phyloP scores from a whole-genome alignment of 441 rosid species.

The Syzygium malaccense region DNA sequence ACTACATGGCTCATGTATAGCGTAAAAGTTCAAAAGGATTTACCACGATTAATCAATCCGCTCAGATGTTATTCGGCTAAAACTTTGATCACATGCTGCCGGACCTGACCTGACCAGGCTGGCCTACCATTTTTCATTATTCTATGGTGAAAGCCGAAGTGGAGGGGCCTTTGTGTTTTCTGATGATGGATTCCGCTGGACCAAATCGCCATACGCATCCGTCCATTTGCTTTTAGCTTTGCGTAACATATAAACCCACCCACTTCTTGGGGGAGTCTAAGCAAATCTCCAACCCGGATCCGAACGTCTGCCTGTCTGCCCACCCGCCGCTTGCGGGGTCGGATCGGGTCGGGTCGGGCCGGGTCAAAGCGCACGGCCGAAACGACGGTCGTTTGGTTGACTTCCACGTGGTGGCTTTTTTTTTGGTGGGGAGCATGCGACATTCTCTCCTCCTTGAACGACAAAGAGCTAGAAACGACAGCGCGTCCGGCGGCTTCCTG shows the following conservation, averaged over 20 bases:
- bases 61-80: background rate
- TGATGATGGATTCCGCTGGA: background rate
- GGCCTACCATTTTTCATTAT: background rate
- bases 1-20: background rate
- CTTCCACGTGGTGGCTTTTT: background rate
- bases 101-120: rapidly evolving
- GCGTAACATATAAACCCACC: too few species aligned
- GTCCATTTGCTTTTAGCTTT: background rate
- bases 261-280: too few species aligned
- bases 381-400: background rate
- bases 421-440: background rate
- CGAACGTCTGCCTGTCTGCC: background rate
- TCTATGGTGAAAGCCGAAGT: background rate
- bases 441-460: background rate
- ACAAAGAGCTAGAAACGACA: background rate
- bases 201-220: background rate
- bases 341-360: background rate
- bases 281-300: background rate
- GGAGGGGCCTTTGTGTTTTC: background rate
- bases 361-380: background rate
- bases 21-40: background rate
- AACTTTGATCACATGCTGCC: background rate
- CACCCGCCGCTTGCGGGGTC: background rate
- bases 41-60: background rate
- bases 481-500: background rate